Evolutionary conservation across 2,329 filamentous ascomycete species (phyloP).

Genomic region (Fusarium cicatricum): DNA sequence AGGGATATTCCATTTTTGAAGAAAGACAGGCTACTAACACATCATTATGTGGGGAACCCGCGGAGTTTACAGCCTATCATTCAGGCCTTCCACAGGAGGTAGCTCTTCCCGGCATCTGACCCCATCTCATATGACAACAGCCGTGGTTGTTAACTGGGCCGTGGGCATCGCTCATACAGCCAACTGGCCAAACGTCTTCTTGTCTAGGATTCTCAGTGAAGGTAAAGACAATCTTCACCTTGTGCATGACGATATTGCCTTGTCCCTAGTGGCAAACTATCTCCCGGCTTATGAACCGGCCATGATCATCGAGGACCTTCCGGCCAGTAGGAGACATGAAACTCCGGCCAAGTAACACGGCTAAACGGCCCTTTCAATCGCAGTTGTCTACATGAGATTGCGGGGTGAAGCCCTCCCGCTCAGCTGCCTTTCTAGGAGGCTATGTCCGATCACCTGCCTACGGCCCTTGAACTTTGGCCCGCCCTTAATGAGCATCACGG

Average conservation of each 20-base stretch:
- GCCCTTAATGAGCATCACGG: slow-evolving; percentile 12
- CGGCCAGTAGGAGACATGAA: slow-evolving; percentile 1
- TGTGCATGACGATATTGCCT: neutral
- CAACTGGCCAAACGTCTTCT: neutral
- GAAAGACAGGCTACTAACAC: too few species aligned
- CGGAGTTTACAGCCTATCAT: slow-evolving; percentile 10
- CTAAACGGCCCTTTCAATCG: slow-evolving; percentile 19
- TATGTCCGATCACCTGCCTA: slow-evolving; percentile 14
- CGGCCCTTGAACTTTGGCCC: slow-evolving; percentile 8
- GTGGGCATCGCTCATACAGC: neutral
- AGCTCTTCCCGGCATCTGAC: neutral
- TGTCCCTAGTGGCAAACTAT: slow-evolving; percentile 6
- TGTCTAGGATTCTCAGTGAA: neutral
- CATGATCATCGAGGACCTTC: neutral
- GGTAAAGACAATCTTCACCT: neutral
- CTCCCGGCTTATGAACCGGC: neutral
- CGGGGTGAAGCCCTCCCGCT: slow-evolving; percentile 13
- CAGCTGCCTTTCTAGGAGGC: slow-evolving; percentile 18
- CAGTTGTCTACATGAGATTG: slow-evolving; percentile 18
- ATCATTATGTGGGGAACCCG: neutral
- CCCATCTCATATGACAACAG: neutral
- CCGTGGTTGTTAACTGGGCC: neutral
- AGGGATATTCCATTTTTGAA: too few species aligned
- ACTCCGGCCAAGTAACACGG: slow-evolving; percentile 15
- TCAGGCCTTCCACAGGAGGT: neutral